Evolutionary conservation across 768 basidiomycete genomes (phyloP), one percentile per base, ranked within the genome.

Genomic region (Suillus weaverae): DNA sequence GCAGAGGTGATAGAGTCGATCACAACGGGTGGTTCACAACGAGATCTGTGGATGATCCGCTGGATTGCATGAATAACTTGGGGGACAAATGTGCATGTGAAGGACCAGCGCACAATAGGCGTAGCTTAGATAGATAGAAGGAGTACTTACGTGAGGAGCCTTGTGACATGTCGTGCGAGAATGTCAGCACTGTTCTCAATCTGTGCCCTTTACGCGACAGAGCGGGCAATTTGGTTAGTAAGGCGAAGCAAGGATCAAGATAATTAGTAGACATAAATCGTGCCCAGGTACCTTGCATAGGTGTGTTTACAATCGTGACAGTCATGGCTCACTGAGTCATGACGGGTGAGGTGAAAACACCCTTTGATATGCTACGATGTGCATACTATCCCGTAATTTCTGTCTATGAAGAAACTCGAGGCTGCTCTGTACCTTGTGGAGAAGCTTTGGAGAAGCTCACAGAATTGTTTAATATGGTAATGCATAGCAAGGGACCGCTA

Each of bases 401-500:
- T 26, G 20, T 39, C 36, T 26, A 22, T 26, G 16, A 38, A 38
- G n/a, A 55, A 7, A 22, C n/a, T 46, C 44, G 44, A 46, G 4
- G 22, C 4, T 51, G 18, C 26, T 30, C 11, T 16, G 26, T 39
- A 26, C 38, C 18, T n/a, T n/a, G n/a, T n/a, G n/a, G n/a, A n/a
- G n/a, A n/a, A n/a, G n/a, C n/a, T n/a, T n/a, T n/a, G n/a, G n/a
- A n/a, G n/a, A 39, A 39, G 14, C 56, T 39, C 26, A 39, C 9
- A 18, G 38, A 39, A 38, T 18, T 38, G 3, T n/a, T n/a, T n/a
- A n/a, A n/a, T n/a, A n/a, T n/a, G n/a, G n/a, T 39, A 26, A n/a
- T 39, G 57, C 41, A 62, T 63, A 8, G 56, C 36, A 63, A 61
- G 62, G 56, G 26, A 50, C 48, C 6, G 33, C 16, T 4, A 60